Conservation (phyloP, 208 protist species). For the Novymonas esmeraldas region DNA sequence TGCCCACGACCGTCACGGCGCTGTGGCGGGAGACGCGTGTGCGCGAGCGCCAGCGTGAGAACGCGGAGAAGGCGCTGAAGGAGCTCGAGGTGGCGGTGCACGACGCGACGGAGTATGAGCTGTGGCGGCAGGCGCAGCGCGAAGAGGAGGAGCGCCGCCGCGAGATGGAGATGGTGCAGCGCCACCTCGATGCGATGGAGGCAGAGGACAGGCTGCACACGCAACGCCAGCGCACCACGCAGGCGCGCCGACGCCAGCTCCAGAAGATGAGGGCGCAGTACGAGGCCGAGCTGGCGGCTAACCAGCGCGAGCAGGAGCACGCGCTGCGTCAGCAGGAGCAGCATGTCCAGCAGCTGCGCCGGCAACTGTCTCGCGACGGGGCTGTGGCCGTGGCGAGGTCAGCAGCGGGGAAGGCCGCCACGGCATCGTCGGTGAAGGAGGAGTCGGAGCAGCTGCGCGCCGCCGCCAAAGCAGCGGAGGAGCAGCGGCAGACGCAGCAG, state of each 20-base stretch:
- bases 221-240: conserved; percentile 21
- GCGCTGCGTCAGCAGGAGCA: conserved; percentile 17
- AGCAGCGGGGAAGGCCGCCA: conserved; percentile 23
- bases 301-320: conserved; percentile 13
- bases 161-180: conserved; percentile 33
- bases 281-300: conserved; percentile 13
- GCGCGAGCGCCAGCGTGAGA: conserved; percentile 41
- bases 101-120: conserved; percentile 53
- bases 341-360: conserved; percentile 32
- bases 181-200: conserved; percentile 48
- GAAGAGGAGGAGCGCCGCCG: conserved; percentile 32
- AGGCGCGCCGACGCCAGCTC: conserved; percentile 25
- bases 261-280: conserved; percentile 22
- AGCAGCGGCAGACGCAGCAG: conserved; percentile 42
- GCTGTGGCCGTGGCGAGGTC: conserved; percentile 32
- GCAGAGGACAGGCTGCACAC: conserved; percentile 29
- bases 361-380: conserved; percentile 33
- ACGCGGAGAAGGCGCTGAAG: conserved; percentile 37
- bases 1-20: conserved; percentile 54
- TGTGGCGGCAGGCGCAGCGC: conserved; percentile 57
- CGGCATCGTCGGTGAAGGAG: conserved; percentile 40
- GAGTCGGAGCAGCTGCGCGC: conserved; percentile 45
- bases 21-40: conserved; percentile 65
- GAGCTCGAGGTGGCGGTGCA: conserved; percentile 52
- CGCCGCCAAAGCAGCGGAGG: conserved; percentile 39